Conservation (phyloP, 371 early-diverging fungal species). For the Saksenaea vasiformis region DNA sequence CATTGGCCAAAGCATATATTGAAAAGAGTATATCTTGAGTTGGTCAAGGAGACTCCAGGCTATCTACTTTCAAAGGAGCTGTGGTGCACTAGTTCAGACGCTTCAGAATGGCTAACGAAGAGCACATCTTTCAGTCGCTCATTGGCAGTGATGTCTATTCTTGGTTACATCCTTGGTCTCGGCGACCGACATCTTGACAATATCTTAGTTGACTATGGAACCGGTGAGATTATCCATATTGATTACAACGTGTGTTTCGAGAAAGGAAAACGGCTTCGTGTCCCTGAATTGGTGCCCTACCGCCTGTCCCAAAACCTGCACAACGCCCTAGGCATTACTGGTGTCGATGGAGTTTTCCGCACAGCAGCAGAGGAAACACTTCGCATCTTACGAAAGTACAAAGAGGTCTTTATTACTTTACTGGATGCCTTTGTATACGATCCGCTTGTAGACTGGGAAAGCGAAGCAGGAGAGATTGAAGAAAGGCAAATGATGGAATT, state of each 20-base stretch:
- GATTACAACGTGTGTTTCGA: constrained; percentile 99
- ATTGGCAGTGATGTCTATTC: constrained; percentile 91
- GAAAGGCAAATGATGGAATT: constrained; percentile 43
- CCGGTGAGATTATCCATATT: constrained; percentile 95
- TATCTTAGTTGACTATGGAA: constrained; percentile 85
- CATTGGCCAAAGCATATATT: constrained; percentile 71
- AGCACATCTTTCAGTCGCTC: constrained; percentile 81
- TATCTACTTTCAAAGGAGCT: constrained; percentile 65
- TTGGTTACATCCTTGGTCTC: constrained; percentile 97
- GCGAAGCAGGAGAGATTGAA: constrained; percentile 41
- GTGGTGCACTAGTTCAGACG: constrained; percentile 56
- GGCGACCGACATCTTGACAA: constrained; percentile 99
- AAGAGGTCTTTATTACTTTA: constrained; percentile 81
- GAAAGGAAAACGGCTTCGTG: constrained; percentile 81
- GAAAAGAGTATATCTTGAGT: constrained; percentile 58
- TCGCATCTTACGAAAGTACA: constrained; percentile 75
- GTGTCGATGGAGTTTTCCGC: constrained; percentile 81
- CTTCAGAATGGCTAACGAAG: constrained; percentile 74
- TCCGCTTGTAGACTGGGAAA: constrained; percentile 76
- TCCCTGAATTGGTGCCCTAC: constrained; percentile 97
- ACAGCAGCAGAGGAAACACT: constrained; percentile 73
- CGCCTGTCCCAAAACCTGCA: constrained; percentile 90
- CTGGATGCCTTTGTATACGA: constrained; percentile 95
- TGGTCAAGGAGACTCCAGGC: constrained; percentile 66
- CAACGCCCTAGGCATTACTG: constrained; percentile 77